These are phyloP conservation scores for Jasminum sambac DNA, from an alignment of 257 asterid genomes.

Conservation along the genomic window DNA sequence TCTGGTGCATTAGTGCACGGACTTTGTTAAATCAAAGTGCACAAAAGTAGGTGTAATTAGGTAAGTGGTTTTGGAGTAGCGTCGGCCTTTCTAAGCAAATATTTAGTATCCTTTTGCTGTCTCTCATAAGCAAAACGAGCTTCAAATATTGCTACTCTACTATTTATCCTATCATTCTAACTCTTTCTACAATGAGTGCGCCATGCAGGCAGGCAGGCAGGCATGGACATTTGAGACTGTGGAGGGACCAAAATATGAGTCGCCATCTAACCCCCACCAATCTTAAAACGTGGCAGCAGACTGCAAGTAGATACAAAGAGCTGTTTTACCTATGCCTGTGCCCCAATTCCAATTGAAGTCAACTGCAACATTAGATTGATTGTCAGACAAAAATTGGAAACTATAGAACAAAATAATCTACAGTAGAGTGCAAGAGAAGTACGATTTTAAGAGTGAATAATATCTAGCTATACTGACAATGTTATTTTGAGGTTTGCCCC, in stretches of 20 bases:
- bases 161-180: background rate
- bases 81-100: background rate
- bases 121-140: background rate
- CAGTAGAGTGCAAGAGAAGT: background rate
- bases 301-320: background rate
- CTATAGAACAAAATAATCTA: background rate
- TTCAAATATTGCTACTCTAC: background rate
- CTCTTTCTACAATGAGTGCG: background rate
- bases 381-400: background rate
- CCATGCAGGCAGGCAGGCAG: background rate
- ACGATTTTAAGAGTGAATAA: background rate
- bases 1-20: background rate
- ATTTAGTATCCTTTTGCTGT: background rate
- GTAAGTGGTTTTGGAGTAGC: background rate
- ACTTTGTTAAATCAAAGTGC: background rate
- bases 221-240: background rate
- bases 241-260: background rate
- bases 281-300: background rate
- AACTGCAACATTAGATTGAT: background rate
- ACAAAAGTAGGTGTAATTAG: background rate
- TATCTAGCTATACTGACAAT: conserved; percentile 38
- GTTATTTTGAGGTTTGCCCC: conserved; percentile 53
- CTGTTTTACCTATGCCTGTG: background rate
- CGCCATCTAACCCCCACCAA: background rate
- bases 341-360: conserved; percentile 8